Evolutionary conservation across 495 filamentous ascomycete species (phyloP).

Genomic region (Penicillium goetzii): DNA sequence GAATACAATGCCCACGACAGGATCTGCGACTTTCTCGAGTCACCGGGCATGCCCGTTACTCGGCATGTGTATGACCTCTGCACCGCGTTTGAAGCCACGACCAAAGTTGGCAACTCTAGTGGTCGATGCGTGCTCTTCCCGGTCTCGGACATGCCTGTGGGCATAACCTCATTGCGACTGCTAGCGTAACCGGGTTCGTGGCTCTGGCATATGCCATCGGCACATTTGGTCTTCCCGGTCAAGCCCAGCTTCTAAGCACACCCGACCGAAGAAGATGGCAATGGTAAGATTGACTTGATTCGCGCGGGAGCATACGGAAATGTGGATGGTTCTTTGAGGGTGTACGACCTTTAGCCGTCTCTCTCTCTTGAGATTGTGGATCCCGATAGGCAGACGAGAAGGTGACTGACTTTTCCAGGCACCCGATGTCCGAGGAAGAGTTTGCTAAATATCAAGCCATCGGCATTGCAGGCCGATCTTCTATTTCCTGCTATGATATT

Average conservation of each 20-base stretch:
- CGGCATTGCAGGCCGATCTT: conserved; percentile 6
- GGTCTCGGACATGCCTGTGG: conserved; percentile 64
- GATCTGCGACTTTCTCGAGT: conserved; percentile 49
- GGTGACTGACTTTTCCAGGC: background rate
- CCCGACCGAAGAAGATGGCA: conserved; percentile 69
- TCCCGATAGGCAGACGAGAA: background rate
- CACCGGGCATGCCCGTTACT: conserved; percentile 52
- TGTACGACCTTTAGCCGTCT: conserved; percentile 18
- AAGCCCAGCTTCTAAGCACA: conserved; percentile 62
- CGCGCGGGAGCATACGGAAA: conserved; percentile 58
- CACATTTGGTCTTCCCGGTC: conserved; percentile 46
- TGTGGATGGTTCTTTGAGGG: conserved; percentile 60
- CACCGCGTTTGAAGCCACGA: conserved; percentile 30
- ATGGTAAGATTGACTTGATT: conserved; percentile 65
- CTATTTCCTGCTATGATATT: conserved; percentile 4
- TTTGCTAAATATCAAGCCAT: background rate
- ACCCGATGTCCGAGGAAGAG: conserved; percentile 6
- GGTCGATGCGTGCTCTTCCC: conserved; percentile 47
- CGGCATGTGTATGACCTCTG: conserved; percentile 36
- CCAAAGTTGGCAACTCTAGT: conserved; percentile 13
- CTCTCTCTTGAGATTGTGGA: background rate
- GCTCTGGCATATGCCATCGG: conserved; percentile 49
- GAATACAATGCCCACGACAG: conserved; percentile 57
- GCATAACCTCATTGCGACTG: conserved; percentile 65
- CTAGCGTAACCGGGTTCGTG: conserved; percentile 56